Evolutionary conservation across 2,329 filamentous ascomycete genomes (phyloP), one percentile per base, ranked within the genome.

Genomic region (Fusarium torulosum): DNA sequence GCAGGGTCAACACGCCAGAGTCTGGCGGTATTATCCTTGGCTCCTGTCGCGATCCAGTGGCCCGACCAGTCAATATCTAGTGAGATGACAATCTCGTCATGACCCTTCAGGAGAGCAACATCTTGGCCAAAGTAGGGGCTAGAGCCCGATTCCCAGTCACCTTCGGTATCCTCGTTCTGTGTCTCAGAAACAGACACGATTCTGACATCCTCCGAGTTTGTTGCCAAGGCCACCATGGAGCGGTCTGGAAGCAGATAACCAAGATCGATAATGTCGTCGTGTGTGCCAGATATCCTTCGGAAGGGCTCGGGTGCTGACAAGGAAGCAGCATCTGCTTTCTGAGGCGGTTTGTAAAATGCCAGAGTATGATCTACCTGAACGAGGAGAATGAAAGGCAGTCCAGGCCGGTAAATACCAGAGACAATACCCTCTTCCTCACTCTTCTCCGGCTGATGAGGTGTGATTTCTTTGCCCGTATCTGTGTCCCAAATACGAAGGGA

Each of bases 221-320:
- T 98, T 8, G 95, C 96, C 25, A 99, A 82, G 7, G 96, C 96
- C 64, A 99, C 85, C 51, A 96, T 81, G 4, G 93, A 95, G 58
- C 88, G 88, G 72, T 97, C 90, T 0, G 90, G 88, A 3, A 96
- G 88, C 54, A 98, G 84, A 74, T 96, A 97, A 29, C 91, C 92
- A 33, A 99, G 82, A 75, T 99, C 96, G 70, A 99, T 97, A 52
- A 99, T 94, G 77, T 99, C 96, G 76, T 99, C 96, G 77, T 98
- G 94, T 8, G 96, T 97, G 53, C 96, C 96, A 6, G 95, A 97
- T 70, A 99, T 96, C 43, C 93, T 88, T 70, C 92, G 88, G 43
- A 92, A 85, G 1, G 80, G 91, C 75, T 79, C 82, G 72, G 75
- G 84, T 67, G 73, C 74, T 59, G 79, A 74, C 62, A 80, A 75